Base-by-base conservation (phyloP, 495 filamentous ascomycete species). In the Physcia stellaris region DNA sequence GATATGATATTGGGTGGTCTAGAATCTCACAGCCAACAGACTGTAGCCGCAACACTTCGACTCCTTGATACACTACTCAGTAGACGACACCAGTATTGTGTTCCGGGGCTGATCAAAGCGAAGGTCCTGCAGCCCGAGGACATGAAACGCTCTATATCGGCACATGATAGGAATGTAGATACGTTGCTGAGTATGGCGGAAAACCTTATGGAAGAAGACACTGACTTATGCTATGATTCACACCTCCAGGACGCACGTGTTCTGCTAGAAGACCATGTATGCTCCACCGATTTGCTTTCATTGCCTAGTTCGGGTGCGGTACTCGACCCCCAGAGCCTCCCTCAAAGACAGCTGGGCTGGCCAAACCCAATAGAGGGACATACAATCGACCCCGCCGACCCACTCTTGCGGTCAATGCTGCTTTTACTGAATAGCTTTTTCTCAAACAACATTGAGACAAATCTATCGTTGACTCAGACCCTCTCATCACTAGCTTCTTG, bases 1-100 rank as follows among this genome's bases (percentile, higher is more conserved):
- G 90, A 96, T 59, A 68, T 99, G n/a, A 75, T 90, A 22, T 66
- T 87, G 2, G 75, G 81, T 11, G 88, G 86, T 50, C 66, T 94
- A n/a, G 66, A 72, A 43, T 96, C 92, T 4, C 66, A 66, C 20
- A 94, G 86, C 49, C 71, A 80, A 24, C 87, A 94, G 49, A 96
- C 90, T 4, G 76, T 93, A 12, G 74, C 82, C 37, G 83, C 87
- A 17, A 93, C 88, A 3, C 62, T 99, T 13, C 83, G 84, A 35
- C 70, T 99, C 3, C 64, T 88, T 16, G 81, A 83, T 21, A 77
- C 83, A 21, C 79, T 96, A 41, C 66, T 96, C 40, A 77, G 80
- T 51, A 75, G 82, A 51, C 85, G 96, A 59, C 86, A 92, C 54
- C 73, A 74, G 10, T 92, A 93, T 59, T 79, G 86, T 4, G 68